A percentile compares a stretch with the other conserved stretches of the same genome.
Conservation (phyloP, 495 filamentous ascomycete species). For the Penicillium nucicola region DNA sequence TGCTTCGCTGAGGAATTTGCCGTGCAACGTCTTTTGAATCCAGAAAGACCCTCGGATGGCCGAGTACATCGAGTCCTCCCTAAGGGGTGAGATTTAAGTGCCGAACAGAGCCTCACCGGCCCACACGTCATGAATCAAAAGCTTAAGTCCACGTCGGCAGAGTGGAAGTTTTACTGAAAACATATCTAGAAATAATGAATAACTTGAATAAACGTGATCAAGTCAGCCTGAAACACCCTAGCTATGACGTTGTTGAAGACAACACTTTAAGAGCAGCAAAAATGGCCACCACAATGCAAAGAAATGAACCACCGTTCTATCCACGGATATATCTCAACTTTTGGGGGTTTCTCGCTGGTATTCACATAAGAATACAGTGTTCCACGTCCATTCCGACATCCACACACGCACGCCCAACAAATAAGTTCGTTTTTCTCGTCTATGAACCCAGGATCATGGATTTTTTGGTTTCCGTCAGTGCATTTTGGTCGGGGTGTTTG, state of each 20-base stretch:
- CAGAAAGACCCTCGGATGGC: too few relatives aligned
- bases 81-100: too few relatives aligned
- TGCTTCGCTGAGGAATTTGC: too few relatives aligned
- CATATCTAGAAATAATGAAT: too few relatives aligned
- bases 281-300: slow-evolving; percentile 6
- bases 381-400: too few relatives aligned
- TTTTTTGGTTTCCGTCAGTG: background rate
- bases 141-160: too few relatives aligned
- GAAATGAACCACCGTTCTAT: slow-evolving; percentile 3
- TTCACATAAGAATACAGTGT: too few relatives aligned
- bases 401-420: too few relatives aligned
- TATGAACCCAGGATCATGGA: slow-evolving; percentile 1
- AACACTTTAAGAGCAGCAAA: slow-evolving; percentile 1
- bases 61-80: too few relatives aligned
- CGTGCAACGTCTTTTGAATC: too few relatives aligned
- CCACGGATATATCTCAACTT: background rate
- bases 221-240: slow-evolving; percentile 3
- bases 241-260: slow-evolving; percentile 10
- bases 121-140: too few relatives aligned
- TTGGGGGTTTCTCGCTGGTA: background rate
- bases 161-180: background rate
- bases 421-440: background rate
- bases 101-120: too few relatives aligned
- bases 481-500: background rate
- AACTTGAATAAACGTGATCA: background rate